These are phyloP conservation scores for Talaromyces sp. DNA, from an alignment of 2,329 filamentous ascomycete genomes.

Conservation along the genomic window DNA sequence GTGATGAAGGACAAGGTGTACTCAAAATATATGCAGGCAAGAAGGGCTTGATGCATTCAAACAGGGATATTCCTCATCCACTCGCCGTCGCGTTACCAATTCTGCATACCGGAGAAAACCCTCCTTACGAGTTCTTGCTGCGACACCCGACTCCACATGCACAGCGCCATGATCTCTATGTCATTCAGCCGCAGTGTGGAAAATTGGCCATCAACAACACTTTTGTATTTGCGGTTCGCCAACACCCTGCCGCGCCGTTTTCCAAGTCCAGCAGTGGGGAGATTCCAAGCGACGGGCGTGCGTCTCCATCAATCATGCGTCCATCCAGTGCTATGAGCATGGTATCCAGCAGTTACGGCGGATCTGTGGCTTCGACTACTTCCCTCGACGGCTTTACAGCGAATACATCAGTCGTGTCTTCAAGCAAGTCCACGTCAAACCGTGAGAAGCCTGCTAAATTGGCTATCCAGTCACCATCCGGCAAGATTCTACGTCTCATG, in stretches of 20 bases:
- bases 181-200: constrained; percentile 91
- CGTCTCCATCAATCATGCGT: constrained; percentile 51
- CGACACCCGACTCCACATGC: constrained; percentile 95
- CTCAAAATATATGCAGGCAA: constrained; percentile 93
- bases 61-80: constrained; percentile 92
- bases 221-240: constrained; percentile 92
- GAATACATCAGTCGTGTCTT: constrained; percentile 56
- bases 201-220: constrained; percentile 91
- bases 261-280: constrained; percentile 20
- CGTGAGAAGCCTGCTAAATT: constrained; percentile 84
- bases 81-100: constrained; percentile 88
- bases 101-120: constrained; percentile 86
- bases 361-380: constrained; percentile 51
- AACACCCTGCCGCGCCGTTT: constrained; percentile 70
- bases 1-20: constrained; percentile 83
- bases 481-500: constrained; percentile 78
- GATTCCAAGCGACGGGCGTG: constrained; percentile 44
- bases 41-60: constrained; percentile 93
- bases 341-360: constrained; percentile 55
- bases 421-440: constrained; percentile 31
- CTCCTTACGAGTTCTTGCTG: constrained; percentile 87
- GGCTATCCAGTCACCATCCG: constrained; percentile 88
- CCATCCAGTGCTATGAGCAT: constrained; percentile 62
- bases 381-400: constrained; percentile 42
- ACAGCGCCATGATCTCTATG: constrained; percentile 95